phyloP scores from a whole-genome alignment of 129 eudicot genomes.

The Centaurea solstitialis region DNA sequence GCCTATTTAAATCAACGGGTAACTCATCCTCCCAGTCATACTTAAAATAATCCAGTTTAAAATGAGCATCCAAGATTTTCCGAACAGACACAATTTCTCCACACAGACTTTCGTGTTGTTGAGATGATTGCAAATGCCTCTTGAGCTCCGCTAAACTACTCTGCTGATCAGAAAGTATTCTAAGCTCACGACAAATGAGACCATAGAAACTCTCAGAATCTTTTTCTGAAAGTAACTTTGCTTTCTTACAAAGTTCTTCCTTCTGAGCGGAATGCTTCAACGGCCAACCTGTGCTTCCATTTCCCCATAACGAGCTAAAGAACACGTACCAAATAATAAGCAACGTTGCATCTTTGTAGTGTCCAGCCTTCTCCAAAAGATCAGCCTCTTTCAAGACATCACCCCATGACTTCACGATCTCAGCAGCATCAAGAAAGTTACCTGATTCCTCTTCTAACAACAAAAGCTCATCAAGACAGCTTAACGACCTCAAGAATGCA shows the following conservation, averaged over 20 bases:
- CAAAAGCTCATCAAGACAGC: conserved; percentile 63
- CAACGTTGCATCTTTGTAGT: conserved; percentile 28
- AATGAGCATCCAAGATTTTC: conserved; percentile 49
- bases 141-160: conserved; percentile 39
- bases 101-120: conserved; percentile 18
- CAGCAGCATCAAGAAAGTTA: conserved; percentile 62
- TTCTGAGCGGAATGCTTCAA: conserved; percentile 44
- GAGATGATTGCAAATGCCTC: conserved; percentile 22
- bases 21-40: conserved; percentile 36
- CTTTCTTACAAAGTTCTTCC: conserved; percentile 44
- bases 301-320: conserved; percentile 47
- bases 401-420: conserved; percentile 55
- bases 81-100: conserved; percentile 38
- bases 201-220: conserved; percentile 30
- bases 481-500: conserved; percentile 43
- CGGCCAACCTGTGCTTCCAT: conserved; percentile 59
- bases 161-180: conserved; percentile 34
- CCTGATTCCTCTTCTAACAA: conserved; percentile 67
- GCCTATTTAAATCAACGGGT: background rate
- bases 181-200: conserved; percentile 44
- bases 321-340: conserved; percentile 41
- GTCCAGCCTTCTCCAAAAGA: conserved; percentile 53
- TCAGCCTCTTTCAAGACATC: conserved; percentile 60
- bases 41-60: conserved; percentile 9
- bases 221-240: conserved; percentile 32